A percentile compares a stretch with the other conserved stretches of the same genome.
Conservation (phyloP, 208 protist genomes). For the Leptomonas seymouri region DNA sequence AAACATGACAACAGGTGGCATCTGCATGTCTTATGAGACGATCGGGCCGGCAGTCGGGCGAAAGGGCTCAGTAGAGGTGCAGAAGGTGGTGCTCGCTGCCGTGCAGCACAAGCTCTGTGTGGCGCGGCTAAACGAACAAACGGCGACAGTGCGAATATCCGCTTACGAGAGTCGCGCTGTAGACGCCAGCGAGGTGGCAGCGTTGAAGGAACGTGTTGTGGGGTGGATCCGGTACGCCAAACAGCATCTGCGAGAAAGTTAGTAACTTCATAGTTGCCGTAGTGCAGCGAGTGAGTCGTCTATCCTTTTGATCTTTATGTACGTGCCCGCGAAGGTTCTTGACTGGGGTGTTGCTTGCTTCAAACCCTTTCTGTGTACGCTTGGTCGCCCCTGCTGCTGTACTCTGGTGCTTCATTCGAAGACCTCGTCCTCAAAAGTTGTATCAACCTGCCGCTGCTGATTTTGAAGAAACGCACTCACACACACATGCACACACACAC, state of each 20-base stretch:
- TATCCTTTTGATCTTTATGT: not conserved
- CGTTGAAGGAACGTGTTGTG: conserved; percentile 39
- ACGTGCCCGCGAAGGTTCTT: too few species aligned
- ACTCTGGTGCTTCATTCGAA: too few species aligned
- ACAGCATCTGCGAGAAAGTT: conserved; percentile 39
- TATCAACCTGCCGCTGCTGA: too few species aligned
- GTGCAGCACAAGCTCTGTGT: conserved; percentile 46
- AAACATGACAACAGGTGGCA: conserved; percentile 4
- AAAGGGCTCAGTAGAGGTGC: conserved; percentile 24
- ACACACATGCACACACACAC: too few species aligned
- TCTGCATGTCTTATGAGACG: conserved; percentile 34
- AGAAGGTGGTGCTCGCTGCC: conserved; percentile 50
- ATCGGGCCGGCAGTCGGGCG: conserved; percentile 30
- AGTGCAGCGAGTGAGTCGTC: not conserved
- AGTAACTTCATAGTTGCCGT: conserved; percentile 9
- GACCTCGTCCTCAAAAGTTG: too few species aligned
- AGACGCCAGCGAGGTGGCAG: conserved; percentile 24
- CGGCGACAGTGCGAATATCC: conserved; percentile 38
- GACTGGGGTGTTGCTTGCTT: too few species aligned
- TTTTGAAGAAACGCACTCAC: too few species aligned
- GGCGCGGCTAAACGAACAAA: conserved; percentile 50
- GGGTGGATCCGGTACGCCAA: conserved; percentile 37
- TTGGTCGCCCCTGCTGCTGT: too few species aligned
- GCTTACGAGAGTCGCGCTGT: conserved; percentile 52
- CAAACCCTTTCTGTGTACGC: too few species aligned